Evolutionary conservation across 1,284 basidiomycete genomes (phyloP).

Genomic region (Volvariella surrecta): DNA sequence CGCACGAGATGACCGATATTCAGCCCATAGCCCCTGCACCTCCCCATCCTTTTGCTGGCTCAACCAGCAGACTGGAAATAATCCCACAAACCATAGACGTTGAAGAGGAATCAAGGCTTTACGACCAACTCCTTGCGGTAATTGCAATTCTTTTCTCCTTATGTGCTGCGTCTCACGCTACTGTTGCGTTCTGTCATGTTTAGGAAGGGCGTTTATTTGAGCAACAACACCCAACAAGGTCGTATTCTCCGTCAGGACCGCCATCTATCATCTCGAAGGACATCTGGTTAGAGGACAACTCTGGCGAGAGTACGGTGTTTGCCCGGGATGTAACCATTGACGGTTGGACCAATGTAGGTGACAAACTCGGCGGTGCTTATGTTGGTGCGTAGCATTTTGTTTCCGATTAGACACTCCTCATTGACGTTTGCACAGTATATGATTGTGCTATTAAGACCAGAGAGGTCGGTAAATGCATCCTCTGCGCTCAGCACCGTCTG

Average conservation of each 20-base stretch:
- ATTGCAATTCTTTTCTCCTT: conserved; percentile 13
- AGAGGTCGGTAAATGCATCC: conserved; percentile 27
- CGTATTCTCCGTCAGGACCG: conserved; percentile 25
- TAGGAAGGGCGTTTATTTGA: conserved; percentile 11
- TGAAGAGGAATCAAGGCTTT: conserved; percentile 32
- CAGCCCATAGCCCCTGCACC: not conserved
- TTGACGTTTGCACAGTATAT: conserved; percentile 33
- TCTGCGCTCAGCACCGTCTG: not conserved
- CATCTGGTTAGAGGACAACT: conserved; percentile 56
- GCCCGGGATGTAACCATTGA: conserved; percentile 53
- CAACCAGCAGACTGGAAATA: conserved; percentile 22
- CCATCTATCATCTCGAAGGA: conserved; percentile 55
- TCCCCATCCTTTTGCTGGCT: conserved; percentile 23
- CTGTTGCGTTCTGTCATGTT: not conserved
- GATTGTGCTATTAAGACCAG: conserved; percentile 58
- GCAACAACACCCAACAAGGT: conserved; percentile 13
- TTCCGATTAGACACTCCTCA: not conserved
- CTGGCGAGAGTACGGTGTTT: conserved; percentile 38
- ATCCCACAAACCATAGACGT: conserved; percentile 28
- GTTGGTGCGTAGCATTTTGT: conserved; percentile 33
- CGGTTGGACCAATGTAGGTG: conserved; percentile 65
- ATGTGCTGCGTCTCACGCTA: conserved; percentile 8
- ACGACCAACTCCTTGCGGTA: conserved; percentile 27
- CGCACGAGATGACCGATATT: no score
- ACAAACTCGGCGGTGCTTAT: conserved; percentile 50